A percentile compares a stretch with the other conserved stretches of the same genome.
Conservation (phyloP, 306 rosid species). For the Quercus robur region DNA sequence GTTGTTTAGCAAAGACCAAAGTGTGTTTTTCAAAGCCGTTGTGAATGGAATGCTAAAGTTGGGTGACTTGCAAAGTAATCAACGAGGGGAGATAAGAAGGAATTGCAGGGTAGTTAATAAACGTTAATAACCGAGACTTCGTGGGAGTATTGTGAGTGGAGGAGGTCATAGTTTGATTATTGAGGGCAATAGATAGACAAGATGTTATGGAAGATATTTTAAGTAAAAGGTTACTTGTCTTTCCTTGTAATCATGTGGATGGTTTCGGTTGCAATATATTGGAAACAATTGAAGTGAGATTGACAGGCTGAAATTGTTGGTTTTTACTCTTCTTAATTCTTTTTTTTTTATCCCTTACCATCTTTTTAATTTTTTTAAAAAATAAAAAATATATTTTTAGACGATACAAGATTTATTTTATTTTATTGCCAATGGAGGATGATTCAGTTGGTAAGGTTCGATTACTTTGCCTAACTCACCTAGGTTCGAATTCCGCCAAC, state of each 20-base stretch:
- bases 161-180: neutral
- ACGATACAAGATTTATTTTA: too few relatives aligned
- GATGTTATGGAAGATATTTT: too few relatives aligned
- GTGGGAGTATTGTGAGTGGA: neutral
- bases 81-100: slow-evolving; percentile 71
- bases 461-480: fast-evolving
- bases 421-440: too few relatives aligned
- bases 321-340: neutral
- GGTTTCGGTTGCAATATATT: slow-evolving; percentile 10
- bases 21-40: slow-evolving; percentile 51
- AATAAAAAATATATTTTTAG: too few relatives aligned
- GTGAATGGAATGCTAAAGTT: slow-evolving; percentile 74
- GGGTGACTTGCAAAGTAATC: slow-evolving; percentile 73
- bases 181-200: neutral
- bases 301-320: neutral
- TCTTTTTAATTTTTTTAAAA: neutral
- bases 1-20: slow-evolving; percentile 41
- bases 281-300: neutral
- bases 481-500: fast-evolving
- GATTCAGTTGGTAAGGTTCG: too few relatives aligned
- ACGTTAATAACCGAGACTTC: slow-evolving; percentile 31
- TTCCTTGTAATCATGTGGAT: neutral
- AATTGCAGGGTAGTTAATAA: slow-evolving; percentile 68
- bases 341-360: neutral
- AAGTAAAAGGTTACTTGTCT: too few relatives aligned